Percentiles rank a stretch among this genome's conserved stretches.
Evolutionary conservation across 1,284 basidiomycete species (phyloP).

Genomic region (Chondrostereum purpureum): DNA sequence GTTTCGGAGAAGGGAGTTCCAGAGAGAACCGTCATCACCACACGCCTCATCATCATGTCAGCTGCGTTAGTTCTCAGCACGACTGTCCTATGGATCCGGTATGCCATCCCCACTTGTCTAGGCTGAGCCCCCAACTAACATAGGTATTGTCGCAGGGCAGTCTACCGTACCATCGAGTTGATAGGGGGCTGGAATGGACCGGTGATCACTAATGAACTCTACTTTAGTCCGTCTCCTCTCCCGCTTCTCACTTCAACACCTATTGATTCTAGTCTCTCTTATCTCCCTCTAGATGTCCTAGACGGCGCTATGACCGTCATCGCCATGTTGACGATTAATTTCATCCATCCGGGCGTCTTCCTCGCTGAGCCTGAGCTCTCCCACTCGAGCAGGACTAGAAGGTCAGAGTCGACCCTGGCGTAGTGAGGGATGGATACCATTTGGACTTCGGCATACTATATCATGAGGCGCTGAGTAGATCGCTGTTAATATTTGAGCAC

Average conservation of each 20-base stretch:
- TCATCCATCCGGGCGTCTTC: constrained; percentile 41
- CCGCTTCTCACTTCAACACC: neutral
- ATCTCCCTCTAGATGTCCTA: constrained; percentile 32
- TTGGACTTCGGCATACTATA: too few species aligned
- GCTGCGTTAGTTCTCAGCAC: constrained; percentile 28
- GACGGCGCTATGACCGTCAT: constrained; percentile 49
- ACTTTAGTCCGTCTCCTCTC: constrained; percentile 30
- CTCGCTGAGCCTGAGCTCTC: too few species aligned
- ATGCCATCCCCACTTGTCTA: too few species aligned
- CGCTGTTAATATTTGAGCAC: too few species aligned
- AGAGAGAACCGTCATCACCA: constrained; percentile 16
- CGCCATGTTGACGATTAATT: constrained; percentile 39
- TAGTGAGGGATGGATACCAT: too few species aligned
- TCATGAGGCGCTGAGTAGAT: too few species aligned
- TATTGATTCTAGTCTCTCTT: neutral
- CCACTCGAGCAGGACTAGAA: too few species aligned
- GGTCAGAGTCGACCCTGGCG: too few species aligned
- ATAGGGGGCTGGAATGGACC: constrained; percentile 34
- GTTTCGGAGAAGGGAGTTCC: constrained; percentile 4
- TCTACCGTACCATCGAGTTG: constrained; percentile 28
- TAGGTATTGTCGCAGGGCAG: constrained; percentile 10
- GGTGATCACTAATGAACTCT: constrained; percentile 35
- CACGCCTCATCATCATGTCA: constrained; percentile 24
- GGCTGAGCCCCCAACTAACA: too few species aligned
- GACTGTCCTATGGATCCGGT: constrained; percentile 34